phyloP scores from a whole-genome alignment of 1,284 basidiomycete species.

The Marasmius sp. region DNA sequence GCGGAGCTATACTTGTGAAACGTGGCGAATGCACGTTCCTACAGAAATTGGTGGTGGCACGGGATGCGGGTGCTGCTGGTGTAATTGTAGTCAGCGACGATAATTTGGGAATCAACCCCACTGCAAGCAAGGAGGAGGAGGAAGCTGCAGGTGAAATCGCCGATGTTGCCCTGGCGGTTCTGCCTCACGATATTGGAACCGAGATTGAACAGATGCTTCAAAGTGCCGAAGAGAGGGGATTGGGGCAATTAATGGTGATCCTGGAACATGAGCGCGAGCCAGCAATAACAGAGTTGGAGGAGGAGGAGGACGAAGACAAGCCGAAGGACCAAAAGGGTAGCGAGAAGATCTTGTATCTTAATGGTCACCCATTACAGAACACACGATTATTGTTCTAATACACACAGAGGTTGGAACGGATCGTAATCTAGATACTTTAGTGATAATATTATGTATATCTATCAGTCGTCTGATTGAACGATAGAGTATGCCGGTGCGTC shows the following conservation, averaged over 20 bases:
- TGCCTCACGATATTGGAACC: conserved; percentile 52
- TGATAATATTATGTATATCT: not conserved
- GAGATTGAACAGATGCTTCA: conserved; percentile 56
- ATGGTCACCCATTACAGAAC: conserved; percentile 74
- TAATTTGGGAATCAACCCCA: conserved; percentile 65
- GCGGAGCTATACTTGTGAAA: conserved; percentile 54
- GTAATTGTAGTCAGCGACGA: conserved; percentile 71
- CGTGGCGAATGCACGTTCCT: conserved; percentile 83
- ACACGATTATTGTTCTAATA: conserved; percentile 64
- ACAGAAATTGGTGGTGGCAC: conserved; percentile 71
- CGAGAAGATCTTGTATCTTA: conserved; percentile 67
- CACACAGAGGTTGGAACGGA: not conserved
- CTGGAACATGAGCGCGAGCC: conserved; percentile 41
- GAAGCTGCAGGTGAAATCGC: conserved; percentile 55
- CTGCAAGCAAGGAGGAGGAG: conserved; percentile 56
- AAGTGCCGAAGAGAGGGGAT: conserved; percentile 41
- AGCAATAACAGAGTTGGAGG: conserved; percentile 21
- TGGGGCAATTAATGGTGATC: conserved; percentile 52
- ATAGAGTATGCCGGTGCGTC: conserved; percentile 89
- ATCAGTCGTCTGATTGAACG: conserved; percentile 71
- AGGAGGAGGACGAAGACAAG: conserved; percentile 14
- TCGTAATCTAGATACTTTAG: not conserved
- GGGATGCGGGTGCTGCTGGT: conserved; percentile 68
- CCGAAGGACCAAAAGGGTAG: conserved; percentile 20
- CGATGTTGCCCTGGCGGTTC: conserved; percentile 60